These are phyloP conservation scores for Aureobasidium pullulans DNA, from an alignment of 2,329 filamentous ascomycete species.

Conservation along the genomic window DNA sequence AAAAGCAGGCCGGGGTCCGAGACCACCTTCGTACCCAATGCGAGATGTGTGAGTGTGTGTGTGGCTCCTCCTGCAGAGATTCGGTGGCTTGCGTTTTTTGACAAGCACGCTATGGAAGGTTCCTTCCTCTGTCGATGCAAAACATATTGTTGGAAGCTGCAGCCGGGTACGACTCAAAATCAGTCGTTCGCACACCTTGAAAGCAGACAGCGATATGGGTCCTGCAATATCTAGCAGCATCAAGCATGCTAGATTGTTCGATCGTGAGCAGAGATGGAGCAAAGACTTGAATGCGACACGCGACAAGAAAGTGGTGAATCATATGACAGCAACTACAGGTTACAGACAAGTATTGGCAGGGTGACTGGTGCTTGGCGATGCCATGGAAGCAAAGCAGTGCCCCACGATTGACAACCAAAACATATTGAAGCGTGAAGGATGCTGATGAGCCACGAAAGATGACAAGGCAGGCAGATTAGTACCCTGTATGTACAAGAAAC, in stretches of 20 bases:
- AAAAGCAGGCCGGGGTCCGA: neutral
- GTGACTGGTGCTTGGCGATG: neutral
- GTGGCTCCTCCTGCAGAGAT: neutral
- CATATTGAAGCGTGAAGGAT: neutral
- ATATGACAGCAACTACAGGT: neutral
- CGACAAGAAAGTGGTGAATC: neutral
- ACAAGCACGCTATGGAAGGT: slow-evolving; percentile 11
- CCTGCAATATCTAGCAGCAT: neutral
- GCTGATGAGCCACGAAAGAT: slow-evolving; percentile 8
- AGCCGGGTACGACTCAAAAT: neutral
- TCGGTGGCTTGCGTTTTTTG: neutral
- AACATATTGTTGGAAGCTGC: neutral
- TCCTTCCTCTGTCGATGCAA: neutral
- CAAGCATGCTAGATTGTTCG: neutral
- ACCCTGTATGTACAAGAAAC: neutral
- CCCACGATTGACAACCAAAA: neutral
- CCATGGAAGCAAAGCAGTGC: neutral
- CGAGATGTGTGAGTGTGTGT: neutral
- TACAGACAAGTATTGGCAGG: neutral
- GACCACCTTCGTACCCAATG: neutral
- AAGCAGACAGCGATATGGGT: neutral
- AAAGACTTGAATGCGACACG: neutral
- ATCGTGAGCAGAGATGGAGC: neutral
- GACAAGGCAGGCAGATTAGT: neutral
- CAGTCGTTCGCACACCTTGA: neutral